phyloP scores from a whole-genome alignment of 2,329 filamentous ascomycete species.

The Penicillium sp. region DNA sequence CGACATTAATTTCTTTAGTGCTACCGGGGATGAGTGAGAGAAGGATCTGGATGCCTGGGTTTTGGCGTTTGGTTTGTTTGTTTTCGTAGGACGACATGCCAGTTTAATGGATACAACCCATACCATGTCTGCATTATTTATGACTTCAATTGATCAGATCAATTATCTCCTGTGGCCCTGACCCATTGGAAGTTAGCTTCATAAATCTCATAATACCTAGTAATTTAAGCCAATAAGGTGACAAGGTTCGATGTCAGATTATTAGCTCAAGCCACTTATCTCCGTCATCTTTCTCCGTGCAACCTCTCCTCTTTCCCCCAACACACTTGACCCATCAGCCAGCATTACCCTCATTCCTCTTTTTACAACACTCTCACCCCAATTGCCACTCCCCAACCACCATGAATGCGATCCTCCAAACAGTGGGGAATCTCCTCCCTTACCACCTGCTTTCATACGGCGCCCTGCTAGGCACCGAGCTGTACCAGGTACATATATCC shows the following conservation, averaged over 20 bases:
- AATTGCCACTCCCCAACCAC: neutral
- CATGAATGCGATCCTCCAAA: slow-evolving; percentile 16
- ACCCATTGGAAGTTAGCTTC: too few relatives aligned
- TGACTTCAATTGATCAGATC: too few relatives aligned
- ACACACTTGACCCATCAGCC: neutral
- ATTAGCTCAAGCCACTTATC: neutral
- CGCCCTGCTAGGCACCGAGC: slow-evolving; percentile 40
- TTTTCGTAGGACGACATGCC: too few relatives aligned
- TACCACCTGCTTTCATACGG: slow-evolving; percentile 43
- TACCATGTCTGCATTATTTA: too few relatives aligned
- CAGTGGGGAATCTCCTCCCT: slow-evolving; percentile 24
- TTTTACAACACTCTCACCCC: neutral
- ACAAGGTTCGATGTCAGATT: too few relatives aligned
- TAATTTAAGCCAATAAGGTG: too few relatives aligned
- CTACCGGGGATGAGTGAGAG: neutral
- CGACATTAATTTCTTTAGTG: neutral
- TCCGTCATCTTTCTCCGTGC: neutral
- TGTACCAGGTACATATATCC: slow-evolving; percentile 31
- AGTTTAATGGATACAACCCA: too few relatives aligned
- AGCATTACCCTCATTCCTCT: neutral
- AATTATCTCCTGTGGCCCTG: too few relatives aligned
- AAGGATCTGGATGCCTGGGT: neutral
- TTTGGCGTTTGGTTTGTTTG: too few relatives aligned
- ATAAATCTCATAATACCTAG: too few relatives aligned
- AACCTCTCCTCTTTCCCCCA: neutral